These are phyloP conservation scores for Alnus glutinosa DNA, from an alignment of 306 rosid genomes.

Conservation along the genomic window DNA sequence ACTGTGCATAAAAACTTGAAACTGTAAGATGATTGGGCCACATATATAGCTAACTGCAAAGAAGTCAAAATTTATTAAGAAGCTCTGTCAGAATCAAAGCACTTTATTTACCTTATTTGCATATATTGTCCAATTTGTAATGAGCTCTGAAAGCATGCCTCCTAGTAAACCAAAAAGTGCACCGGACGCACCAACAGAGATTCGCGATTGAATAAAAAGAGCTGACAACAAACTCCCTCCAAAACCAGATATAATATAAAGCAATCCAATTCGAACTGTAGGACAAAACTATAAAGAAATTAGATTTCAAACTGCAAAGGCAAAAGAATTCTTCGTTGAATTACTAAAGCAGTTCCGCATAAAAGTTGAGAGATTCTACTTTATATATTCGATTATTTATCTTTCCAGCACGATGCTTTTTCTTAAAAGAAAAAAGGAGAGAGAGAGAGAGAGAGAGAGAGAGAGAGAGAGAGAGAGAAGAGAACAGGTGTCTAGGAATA, in stretches of 20 bases:
- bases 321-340: not conserved
- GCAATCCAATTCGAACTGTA: conserved; percentile 66
- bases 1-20: conserved; percentile 41
- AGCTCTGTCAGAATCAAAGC: conserved; percentile 6
- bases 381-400: conserved; percentile 16
- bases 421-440: not conserved
- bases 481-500: not conserved
- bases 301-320: conserved; percentile 12
- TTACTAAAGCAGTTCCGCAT: conserved; percentile 9
- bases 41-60: not conserved
- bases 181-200: conserved; percentile 95
- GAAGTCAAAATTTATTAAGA: conserved; percentile 17
- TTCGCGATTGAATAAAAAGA: conserved; percentile 57
- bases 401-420: not conserved
- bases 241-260: conserved; percentile 74
- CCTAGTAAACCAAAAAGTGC: conserved; percentile 88
- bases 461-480: not conserved
- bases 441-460: not conserved
- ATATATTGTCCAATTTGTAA: conserved; percentile 85
- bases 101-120: conserved; percentile 66
- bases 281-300: conserved; percentile 16
- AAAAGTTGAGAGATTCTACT: not conserved
- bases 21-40: conserved; percentile 24
- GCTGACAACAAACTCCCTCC: conserved; percentile 83
- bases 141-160: conserved; percentile 85